These are phyloP conservation scores for Przewalskia tangutica DNA, from an alignment of 257 asterid genomes.

Conservation along the genomic window DNA sequence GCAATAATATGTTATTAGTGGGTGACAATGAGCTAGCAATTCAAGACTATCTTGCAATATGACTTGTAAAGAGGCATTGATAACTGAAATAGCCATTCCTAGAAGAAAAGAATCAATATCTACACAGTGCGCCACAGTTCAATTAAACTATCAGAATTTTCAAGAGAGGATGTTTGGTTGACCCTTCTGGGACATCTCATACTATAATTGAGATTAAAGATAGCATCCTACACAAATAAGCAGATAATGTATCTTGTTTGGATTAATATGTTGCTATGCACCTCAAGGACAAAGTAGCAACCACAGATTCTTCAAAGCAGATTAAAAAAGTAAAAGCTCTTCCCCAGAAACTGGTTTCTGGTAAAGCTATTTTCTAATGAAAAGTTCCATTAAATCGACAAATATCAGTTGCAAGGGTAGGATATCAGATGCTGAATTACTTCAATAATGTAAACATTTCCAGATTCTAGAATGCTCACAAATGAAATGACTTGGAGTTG, in stretches of 20 bases:
- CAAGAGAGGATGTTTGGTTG: neutral
- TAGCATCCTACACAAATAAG: neutral
- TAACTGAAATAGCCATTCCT: neutral
- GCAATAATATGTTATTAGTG: neutral
- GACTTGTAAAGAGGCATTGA: neutral
- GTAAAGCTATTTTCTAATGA: neutral
- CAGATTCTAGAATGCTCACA: neutral
- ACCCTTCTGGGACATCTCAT: neutral
- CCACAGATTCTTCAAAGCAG: neutral
- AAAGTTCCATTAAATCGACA: neutral
- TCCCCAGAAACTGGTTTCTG: neutral
- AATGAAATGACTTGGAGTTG: neutral
- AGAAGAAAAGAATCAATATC: neutral
- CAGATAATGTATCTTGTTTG: neutral
- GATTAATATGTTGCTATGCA: neutral
- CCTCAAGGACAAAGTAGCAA: constrained; percentile 1
- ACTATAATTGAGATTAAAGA: neutral
- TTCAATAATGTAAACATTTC: neutral
- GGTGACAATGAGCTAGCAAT: neutral
- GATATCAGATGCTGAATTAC: neutral
- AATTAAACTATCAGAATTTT: neutral
- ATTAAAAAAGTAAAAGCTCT: neutral
- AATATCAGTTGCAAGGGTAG: neutral
- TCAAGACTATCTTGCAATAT: neutral
- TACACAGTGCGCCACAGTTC: neutral